Conservation (phyloP, 306 rosid species). For the Canavalia gladiata region DNA sequence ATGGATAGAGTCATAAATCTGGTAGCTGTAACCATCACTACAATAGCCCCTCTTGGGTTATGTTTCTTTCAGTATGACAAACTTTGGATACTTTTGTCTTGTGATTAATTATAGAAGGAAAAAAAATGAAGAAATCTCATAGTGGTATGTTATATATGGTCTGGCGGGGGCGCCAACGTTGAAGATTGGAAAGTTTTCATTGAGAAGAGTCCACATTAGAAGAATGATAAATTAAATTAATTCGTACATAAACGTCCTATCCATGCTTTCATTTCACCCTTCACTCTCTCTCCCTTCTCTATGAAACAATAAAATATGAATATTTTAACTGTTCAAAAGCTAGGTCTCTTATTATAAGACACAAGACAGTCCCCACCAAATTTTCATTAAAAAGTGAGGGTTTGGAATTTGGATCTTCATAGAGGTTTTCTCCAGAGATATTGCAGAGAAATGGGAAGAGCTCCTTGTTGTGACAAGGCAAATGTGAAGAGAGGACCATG, state of each 20-base stretch:
- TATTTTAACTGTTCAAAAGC: constrained; percentile 38
- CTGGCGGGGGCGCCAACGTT: constrained; percentile 16
- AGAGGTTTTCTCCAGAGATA: constrained; percentile 5
- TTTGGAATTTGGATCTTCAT: constrained; percentile 45
- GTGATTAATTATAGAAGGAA: constrained; percentile 24
- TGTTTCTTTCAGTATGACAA: constrained; percentile 49
- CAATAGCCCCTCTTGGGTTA: constrained; percentile 11
- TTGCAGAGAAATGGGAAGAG: constrained; percentile 77
- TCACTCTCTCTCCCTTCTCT: not conserved
- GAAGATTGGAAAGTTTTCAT: constrained; percentile 56
- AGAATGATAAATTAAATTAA: constrained; percentile 26
- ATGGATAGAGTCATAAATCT: constrained; percentile 52
- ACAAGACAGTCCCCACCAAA: constrained; percentile 44
- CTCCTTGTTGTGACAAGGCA: constrained; percentile 98
- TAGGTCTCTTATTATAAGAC: constrained; percentile 51
- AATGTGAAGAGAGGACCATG: constrained; percentile 97
- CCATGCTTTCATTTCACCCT: constrained; percentile 54
- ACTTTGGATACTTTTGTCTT: constrained; percentile 54
- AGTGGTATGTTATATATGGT: constrained; percentile 38
- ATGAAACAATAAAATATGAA: constrained; percentile 31
- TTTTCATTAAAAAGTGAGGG: constrained; percentile 42
- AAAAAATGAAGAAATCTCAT: constrained; percentile 1
- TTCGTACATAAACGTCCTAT: constrained; percentile 32
- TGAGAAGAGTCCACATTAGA: constrained; percentile 11
- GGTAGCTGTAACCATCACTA: constrained; percentile 57